phyloP scores from a whole-genome alignment of 2,329 filamentous ascomycete species.

The Cladophialophora carrionii region DNA sequence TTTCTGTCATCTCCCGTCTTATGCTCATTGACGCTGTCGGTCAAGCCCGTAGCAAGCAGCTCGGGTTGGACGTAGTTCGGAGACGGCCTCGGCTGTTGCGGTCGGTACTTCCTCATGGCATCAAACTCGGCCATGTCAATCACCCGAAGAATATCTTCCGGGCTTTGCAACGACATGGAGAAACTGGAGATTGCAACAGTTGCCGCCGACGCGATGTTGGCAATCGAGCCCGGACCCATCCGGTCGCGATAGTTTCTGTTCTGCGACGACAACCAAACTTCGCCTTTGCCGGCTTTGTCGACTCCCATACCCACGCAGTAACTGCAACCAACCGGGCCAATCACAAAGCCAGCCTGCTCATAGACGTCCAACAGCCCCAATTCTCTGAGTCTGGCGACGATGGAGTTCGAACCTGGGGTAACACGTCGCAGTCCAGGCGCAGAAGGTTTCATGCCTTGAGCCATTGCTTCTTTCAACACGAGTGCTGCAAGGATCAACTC shows the following conservation, averaged over 20 bases:
- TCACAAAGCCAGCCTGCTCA: conserved; percentile 48
- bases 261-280: conserved; percentile 52
- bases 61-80: conserved; percentile 7
- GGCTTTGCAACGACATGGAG: conserved; percentile 20
- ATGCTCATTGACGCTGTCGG: not conserved
- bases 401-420: conserved; percentile 48
- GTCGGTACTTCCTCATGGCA: conserved; percentile 7
- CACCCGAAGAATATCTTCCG: conserved; percentile 28
- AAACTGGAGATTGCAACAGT: conserved; percentile 18
- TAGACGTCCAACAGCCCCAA: conserved; percentile 47
- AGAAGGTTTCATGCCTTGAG: conserved; percentile 42
- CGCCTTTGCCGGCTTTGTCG: conserved; percentile 48
- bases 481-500: conserved; percentile 51
- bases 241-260: conserved; percentile 54
- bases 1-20: not conserved
- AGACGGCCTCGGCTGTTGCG: not conserved
- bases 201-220: conserved; percentile 16
- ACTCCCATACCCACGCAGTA: conserved; percentile 53
- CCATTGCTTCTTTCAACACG: conserved; percentile 47
- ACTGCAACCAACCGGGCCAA: conserved; percentile 50
- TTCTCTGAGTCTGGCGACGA: conserved; percentile 44
- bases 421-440: conserved; percentile 46
- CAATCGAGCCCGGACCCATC: conserved; percentile 46
- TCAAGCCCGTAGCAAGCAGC: not conserved
- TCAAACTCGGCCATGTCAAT: conserved; percentile 36